Percentiles rank a stretch among this genome's conserved stretches.
Conservation (phyloP, 495 filamentous ascomycete genomes). For the Neurospora sp. region DNA sequence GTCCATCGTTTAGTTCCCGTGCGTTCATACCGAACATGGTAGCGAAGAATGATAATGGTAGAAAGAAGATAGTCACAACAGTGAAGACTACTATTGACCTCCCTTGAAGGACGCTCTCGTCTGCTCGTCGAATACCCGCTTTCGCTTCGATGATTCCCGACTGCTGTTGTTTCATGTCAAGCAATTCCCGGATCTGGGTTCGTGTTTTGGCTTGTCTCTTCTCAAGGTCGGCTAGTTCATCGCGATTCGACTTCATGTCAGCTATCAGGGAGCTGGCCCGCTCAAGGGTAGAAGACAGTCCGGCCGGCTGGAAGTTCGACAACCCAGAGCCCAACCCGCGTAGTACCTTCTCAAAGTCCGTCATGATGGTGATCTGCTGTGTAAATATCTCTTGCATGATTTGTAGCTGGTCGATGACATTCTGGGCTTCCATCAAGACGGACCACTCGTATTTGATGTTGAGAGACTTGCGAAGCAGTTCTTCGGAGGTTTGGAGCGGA, state of each 20-base stretch:
- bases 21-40: conserved; percentile 36
- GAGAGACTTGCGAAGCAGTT: conserved; percentile 41
- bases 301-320: background rate
- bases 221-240: conserved; percentile 11
- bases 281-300: conserved; percentile 5
- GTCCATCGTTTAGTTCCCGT: conserved; percentile 16
- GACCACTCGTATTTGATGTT: conserved; percentile 61
- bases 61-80: conserved; percentile 50
- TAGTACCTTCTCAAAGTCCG: conserved; percentile 46
- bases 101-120: conserved; percentile 47
- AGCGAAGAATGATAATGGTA: conserved; percentile 32
- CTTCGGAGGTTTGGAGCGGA: conserved; percentile 22
- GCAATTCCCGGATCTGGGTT: conserved; percentile 30
- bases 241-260: conserved; percentile 16
- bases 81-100: conserved; percentile 57
- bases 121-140: conserved; percentile 45
- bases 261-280: conserved; percentile 7
- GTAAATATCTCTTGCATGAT: conserved; percentile 66
- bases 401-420: conserved; percentile 27
- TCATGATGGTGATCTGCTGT: conserved; percentile 47
- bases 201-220: conserved; percentile 11
- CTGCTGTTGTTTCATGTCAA: conserved; percentile 56
- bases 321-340: conserved; percentile 4
- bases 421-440: conserved; percentile 55
- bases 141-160: conserved; percentile 52